phyloP scores from a whole-genome alignment of 1,139 yeast genomes.

The Magnusiomyces paraingens region DNA sequence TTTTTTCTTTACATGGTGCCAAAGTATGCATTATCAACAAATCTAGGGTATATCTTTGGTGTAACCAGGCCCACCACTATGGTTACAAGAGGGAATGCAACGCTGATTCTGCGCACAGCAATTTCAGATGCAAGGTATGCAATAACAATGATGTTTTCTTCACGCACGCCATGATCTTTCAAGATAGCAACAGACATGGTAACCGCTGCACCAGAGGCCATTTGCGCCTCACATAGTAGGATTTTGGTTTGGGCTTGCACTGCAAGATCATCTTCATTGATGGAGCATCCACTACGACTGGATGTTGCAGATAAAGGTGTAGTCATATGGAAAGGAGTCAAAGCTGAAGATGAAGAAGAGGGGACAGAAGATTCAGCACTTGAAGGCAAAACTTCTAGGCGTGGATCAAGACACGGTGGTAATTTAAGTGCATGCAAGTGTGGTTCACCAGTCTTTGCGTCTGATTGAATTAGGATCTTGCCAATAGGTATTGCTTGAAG shows the following conservation, averaged over 20 bases:
- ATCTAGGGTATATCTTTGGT: conserved; percentile 44
- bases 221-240: conserved; percentile 76
- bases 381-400: conserved; percentile 13
- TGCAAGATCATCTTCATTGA: conserved; percentile 16
- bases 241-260: conserved; percentile 39
- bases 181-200: conserved; percentile 91
- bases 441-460: conserved; percentile 86
- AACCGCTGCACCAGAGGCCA: conserved; percentile 88
- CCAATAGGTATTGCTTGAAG: conserved; percentile 74
- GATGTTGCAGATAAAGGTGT: no score
- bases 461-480: conserved; percentile 79
- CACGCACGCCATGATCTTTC: conserved; percentile 68
- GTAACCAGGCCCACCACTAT: conserved; percentile 64
- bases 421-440: conserved; percentile 73
- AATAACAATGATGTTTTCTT: conserved; percentile 60
- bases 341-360: no score
- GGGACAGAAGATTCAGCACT: no score
- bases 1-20: conserved; percentile 44
- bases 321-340: no score
- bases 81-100: conserved; percentile 64
- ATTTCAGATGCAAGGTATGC: conserved; percentile 72
- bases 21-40: conserved; percentile 71
- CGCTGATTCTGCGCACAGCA: conserved; percentile 67
- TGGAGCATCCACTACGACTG: neutral
- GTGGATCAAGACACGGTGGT: conserved; percentile 35